Evolutionary conservation across 768 basidiomycete species (phyloP).

Genomic region (Lactifluus rugatus): DNA sequence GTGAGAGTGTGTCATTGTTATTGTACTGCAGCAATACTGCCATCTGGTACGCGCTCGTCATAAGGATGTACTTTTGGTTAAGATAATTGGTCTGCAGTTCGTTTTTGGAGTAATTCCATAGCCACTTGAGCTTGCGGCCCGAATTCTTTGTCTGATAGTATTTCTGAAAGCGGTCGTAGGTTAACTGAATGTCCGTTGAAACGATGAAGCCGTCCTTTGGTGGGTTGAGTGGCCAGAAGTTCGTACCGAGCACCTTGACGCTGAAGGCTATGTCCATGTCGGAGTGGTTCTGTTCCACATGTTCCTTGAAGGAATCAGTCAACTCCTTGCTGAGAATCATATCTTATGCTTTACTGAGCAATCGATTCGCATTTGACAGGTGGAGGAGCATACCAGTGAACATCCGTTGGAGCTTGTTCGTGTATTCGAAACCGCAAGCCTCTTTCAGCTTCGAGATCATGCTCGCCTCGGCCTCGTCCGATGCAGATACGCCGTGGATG

Average conservation of each 20-base stretch:
- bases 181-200: slow-evolving; percentile 75
- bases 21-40: slow-evolving; percentile 94
- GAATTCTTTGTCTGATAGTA: slow-evolving; percentile 93
- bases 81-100: slow-evolving; percentile 90
- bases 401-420: slow-evolving; percentile 93
- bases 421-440: slow-evolving; percentile 94
- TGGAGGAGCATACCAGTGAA: slow-evolving; percentile 61
- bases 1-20: slow-evolving; percentile 72
- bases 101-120: slow-evolving; percentile 98
- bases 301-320: slow-evolving; percentile 89
- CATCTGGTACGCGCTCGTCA: slow-evolving; percentile 93
- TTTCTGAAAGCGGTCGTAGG: slow-evolving; percentile 83
- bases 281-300: slow-evolving; percentile 78
- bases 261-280: slow-evolving; percentile 86
- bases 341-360: slow-evolving; percentile 37
- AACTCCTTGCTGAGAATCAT: slow-evolving; percentile 93
- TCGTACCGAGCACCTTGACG: slow-evolving; percentile 89
- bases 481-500: slow-evolving; percentile 82
- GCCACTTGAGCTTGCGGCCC: slow-evolving; percentile 92
- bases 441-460: slow-evolving; percentile 99
- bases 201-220: slow-evolving; percentile 81
- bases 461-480: slow-evolving; percentile 91
- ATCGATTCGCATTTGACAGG: neutral
- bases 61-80: slow-evolving; percentile 90
- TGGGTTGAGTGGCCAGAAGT: slow-evolving; percentile 89